Base-by-base conservation (phyloP, 2,329 filamentous ascomycete genomes). In the Mollisiaceae sp. region DNA sequence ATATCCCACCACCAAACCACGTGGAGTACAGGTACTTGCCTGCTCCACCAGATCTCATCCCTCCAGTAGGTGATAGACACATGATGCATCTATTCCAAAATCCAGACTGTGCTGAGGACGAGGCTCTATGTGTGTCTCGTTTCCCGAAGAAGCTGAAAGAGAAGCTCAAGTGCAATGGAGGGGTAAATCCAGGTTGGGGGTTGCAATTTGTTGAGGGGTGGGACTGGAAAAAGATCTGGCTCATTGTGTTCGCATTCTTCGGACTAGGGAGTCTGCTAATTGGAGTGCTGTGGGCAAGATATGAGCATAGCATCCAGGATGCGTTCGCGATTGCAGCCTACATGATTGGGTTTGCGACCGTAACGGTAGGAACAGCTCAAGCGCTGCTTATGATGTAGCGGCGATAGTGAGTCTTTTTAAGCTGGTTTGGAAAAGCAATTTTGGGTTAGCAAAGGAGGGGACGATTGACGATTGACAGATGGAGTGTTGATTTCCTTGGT, bases 311-410 rank as follows among this genome's bases (percentile, higher is more conserved):
- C 59, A 62, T 72, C 20, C 71, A 72, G 27, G 68, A 72, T 65
- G 69, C 67, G 4, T 72, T 71, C 41, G 45, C 67, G 4, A 66
- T 71, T 39, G 60, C 69, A 41, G 64, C 60, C 3, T 73, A 72
- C 55, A 67, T 70, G 62, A 63, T 68, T n/a, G 69, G 67, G 8
- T 66, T 71, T 39, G 63, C 62, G 18, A 63, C 63, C 4, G 55
- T 72, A 2, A 67, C 47, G 39, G 55, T 71, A 24, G 70, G 70
- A 3, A 69, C 65, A 52, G 9, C 69, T 9, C 69, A 68, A 39
- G 63, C 83, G 85, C 41, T 67, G 45, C 41, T 70, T 14, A 39
- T 65, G 4, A 62, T 59, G 60, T 71, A 35, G 24, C 58, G 36
- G 8, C 36, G 36, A n/a, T n/a, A n/a, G n/a, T n/a, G n/a, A n/a